Conservation (phyloP, 129 eudicot genomes). For the Flaveria ramosissima region DNA sequence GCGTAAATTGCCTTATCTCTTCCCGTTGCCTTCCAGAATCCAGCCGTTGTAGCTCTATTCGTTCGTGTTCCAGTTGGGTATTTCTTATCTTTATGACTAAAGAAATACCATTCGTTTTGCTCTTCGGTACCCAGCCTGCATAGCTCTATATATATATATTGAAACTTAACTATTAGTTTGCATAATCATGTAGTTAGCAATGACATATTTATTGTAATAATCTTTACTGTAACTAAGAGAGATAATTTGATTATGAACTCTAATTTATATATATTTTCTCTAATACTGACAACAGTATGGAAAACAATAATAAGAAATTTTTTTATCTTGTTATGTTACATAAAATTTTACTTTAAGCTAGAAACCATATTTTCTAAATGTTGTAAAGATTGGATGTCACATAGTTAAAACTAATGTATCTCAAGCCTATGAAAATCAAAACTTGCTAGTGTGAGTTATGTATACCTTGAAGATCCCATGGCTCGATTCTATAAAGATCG, state of each 20-base stretch:
- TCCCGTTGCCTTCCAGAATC: slow-evolving; percentile 98
- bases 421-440: slow-evolving; percentile 12
- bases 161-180: slow-evolving; percentile 4
- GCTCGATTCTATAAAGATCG: slow-evolving; percentile 93
- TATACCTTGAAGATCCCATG: slow-evolving; percentile 93
- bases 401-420: background rate
- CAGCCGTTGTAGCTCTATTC: slow-evolving; percentile 91
- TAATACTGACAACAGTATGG: no score
- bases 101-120: slow-evolving; percentile 88
- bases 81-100: slow-evolving; percentile 93
- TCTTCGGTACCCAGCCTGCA: slow-evolving; percentile 87
- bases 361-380: background rate
- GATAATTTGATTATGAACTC: no score
- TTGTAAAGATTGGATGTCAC: background rate
- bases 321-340: background rate
- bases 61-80: slow-evolving; percentile 94
- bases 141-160: slow-evolving; percentile 47
- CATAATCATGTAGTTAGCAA: background rate
- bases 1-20: slow-evolving; percentile 89
- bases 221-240: no score
- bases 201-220: background rate
- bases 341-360: background rate
- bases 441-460: background rate
- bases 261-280: no score
- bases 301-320: background rate